phyloP scores from a whole-genome alignment of 2,329 filamentous ascomycete genomes.

The Xylaria sp. region DNA sequence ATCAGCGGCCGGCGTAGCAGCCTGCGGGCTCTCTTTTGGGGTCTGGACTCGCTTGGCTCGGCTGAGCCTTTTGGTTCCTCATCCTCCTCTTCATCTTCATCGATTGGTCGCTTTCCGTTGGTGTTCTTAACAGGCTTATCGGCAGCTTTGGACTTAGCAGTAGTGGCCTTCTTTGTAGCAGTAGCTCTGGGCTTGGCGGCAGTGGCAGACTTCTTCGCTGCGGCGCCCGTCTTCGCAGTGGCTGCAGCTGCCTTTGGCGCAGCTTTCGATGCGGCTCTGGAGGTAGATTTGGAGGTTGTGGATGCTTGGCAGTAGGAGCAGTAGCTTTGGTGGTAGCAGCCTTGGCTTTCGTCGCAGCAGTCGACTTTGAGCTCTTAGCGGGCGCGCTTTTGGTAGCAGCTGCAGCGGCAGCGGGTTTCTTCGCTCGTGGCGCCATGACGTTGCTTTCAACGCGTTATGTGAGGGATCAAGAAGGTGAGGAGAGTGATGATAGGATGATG shows the following conservation, averaged over 20 bases:
- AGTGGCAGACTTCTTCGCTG: conserved; percentile 3
- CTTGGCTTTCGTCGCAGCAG: neutral
- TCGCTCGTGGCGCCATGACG: conserved; percentile 11
- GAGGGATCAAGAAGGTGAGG: neutral
- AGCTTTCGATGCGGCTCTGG: neutral
- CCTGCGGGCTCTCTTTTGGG: conserved; percentile 24
- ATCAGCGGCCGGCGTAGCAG: conserved; percentile 1
- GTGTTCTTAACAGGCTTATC: conserved; percentile 22
- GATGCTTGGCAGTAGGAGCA: neutral
- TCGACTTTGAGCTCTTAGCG: neutral
- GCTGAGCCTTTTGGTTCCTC: neutral
- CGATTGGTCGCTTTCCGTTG: conserved; percentile 24
- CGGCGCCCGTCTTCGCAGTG: conserved; percentile 4
- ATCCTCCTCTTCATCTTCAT: conserved; percentile 23
- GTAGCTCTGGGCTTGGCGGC: conserved; percentile 6
- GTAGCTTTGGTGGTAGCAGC: conserved; percentile 5
- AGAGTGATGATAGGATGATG: neutral
- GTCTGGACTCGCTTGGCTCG: neutral
- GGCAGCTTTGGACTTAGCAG: conserved; percentile 20
- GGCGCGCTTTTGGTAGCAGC: neutral
- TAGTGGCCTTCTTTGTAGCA: neutral
- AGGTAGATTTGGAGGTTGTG: neutral
- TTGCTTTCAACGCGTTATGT: neutral
- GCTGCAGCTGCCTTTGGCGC: neutral
- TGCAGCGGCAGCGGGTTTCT: conserved; percentile 3